Percentiles rank a stretch among this genome's conserved stretches.
Evolutionary conservation across 1,284 basidiomycete species (phyloP).

Genomic region (Ustilago vetiveriae): DNA sequence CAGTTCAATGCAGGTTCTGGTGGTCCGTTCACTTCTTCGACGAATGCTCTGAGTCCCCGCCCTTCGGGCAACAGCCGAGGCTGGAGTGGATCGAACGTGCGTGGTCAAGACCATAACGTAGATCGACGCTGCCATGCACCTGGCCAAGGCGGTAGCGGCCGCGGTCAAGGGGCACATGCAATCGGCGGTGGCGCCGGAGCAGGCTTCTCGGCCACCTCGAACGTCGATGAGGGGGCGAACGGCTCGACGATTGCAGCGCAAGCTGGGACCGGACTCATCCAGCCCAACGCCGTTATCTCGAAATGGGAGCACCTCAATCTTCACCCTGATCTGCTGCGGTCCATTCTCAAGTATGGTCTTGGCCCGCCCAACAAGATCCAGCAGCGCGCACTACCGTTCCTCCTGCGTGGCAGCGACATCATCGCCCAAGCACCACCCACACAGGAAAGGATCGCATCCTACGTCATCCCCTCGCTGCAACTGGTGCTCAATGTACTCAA

Average conservation of each 20-base stretch:
- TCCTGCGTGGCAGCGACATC: constrained; percentile 90
- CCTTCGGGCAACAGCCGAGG: constrained; percentile 33
- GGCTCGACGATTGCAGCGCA: constrained; percentile 3
- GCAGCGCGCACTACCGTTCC: constrained; percentile 92
- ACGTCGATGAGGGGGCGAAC: constrained; percentile 19
- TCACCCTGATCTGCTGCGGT: constrained; percentile 84
- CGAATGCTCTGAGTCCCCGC: constrained; percentile 36
- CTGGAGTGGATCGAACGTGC: constrained; percentile 20
- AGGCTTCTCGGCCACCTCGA: constrained; percentile 17
- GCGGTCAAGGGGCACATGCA: constrained; percentile 9
- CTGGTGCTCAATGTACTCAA: constrained; percentile 53
- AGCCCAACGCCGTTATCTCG: constrained; percentile 81
- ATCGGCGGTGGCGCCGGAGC: neutral
- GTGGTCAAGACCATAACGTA: constrained; percentile 12
- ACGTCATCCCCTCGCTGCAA: constrained; percentile 69
- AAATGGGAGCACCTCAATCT: constrained; percentile 96
- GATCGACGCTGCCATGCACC: constrained; percentile 37
- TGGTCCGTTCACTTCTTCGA: constrained; percentile 15
- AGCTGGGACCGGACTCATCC: constrained; percentile 73
- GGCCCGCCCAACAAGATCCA: constrained; percentile 99
- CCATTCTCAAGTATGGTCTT: constrained; percentile 91
- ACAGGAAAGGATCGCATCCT: constrained; percentile 96
- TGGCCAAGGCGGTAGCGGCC: constrained; percentile 9
- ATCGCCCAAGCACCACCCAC: constrained; percentile 98
- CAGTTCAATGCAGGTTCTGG: constrained; percentile 14